Base-by-base conservation (phyloP, 2,329 filamentous ascomycete species). In the Ramularia collo-cygni region DNA sequence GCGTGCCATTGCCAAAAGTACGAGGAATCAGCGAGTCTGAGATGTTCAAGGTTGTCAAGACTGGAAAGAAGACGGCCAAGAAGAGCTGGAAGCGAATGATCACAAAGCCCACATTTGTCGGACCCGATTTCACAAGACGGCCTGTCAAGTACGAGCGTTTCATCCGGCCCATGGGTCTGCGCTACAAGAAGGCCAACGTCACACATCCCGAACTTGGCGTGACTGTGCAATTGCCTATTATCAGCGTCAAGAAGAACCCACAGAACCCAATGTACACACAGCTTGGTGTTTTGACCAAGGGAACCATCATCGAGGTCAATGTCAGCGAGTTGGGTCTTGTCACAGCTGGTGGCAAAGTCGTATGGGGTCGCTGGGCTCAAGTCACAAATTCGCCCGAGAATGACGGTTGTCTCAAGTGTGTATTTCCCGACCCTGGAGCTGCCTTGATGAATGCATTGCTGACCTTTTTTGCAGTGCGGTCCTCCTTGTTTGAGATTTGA, bases 11-110 rank as follows among this genome's bases (percentile, higher is more conserved):
- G 58, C 92, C 92, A 26, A 95, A 95, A 69, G 92, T 96, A 31
- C 79, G 85, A 58, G 90, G 87, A 50, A 95, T 96, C 55, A 81
- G 78, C 52, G 90, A 96, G 70, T 87, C 94, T 73, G 90, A 95
- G 71, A 90, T 95, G 83, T 96, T 96, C 74, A 90, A 86, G 68
- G 89, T 95, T 10, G 80, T 96, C 58, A 88, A 88, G 70, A 96
- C 90, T 21, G 90, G 92, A 56, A 93, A 93, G 77, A 95, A 95
- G 75, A 87, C 82, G 2, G 74, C 81, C 41, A 88, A 93, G 77
- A 93, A 92, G 74, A 74, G 73, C 42, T 74, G 81, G 81, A 85
- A 85, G 69, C 67, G 80, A 26, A 81, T 81, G 72, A 72, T 79
- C 47, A 77, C 72, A 19, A 76, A 77, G 74, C 80, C 86, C 45